Percentiles rank a stretch among this genome's conserved stretches.
phyloP scores from a whole-genome alignment of 257 asterid genomes.

The Ilex aquifolium region DNA sequence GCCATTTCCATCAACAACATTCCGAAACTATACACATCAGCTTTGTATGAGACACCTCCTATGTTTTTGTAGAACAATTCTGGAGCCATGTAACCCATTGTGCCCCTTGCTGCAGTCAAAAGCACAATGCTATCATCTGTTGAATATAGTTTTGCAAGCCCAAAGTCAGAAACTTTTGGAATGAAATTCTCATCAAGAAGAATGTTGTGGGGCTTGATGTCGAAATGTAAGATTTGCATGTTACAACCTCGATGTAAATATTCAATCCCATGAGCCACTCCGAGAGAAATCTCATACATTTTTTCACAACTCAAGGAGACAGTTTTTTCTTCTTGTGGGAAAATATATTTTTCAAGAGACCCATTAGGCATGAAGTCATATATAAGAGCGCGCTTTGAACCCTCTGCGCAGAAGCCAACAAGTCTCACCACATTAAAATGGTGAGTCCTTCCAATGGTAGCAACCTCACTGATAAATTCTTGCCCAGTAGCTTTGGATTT shows the following conservation, averaged over 20 bases:
- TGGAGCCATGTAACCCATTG: constrained; percentile 40
- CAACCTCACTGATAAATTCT: constrained; percentile 37
- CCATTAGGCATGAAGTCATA: constrained; percentile 39
- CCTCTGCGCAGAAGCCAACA: constrained; percentile 40
- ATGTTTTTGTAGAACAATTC: constrained; percentile 30
- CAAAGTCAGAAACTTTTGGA: constrained; percentile 42
- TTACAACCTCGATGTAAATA: constrained; percentile 35
- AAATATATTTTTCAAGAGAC: constrained; percentile 36
- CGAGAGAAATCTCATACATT: constrained; percentile 32
- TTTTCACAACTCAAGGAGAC: constrained; percentile 21
- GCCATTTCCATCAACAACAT: constrained; percentile 55
- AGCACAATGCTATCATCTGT: constrained; percentile 20
- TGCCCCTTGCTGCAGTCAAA: constrained; percentile 26
- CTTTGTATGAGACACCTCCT: constrained; percentile 37
- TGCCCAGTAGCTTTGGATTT: constrained; percentile 23
- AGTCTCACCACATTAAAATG: constrained; percentile 37
- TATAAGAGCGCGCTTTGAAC: constrained; percentile 33
- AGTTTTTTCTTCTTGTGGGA: constrained; percentile 6
- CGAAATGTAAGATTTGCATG: constrained; percentile 35
- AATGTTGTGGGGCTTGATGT: constrained; percentile 10
- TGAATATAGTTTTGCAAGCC: constrained; percentile 27
- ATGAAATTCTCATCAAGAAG: neutral
- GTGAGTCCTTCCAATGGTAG: constrained; percentile 36
- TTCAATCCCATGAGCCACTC: constrained; percentile 8
- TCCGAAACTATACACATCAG: constrained; percentile 57